These are phyloP conservation scores for Aspergillus felis DNA, from an alignment of 2,329 filamentous ascomycete species.

Conservation along the genomic window DNA sequence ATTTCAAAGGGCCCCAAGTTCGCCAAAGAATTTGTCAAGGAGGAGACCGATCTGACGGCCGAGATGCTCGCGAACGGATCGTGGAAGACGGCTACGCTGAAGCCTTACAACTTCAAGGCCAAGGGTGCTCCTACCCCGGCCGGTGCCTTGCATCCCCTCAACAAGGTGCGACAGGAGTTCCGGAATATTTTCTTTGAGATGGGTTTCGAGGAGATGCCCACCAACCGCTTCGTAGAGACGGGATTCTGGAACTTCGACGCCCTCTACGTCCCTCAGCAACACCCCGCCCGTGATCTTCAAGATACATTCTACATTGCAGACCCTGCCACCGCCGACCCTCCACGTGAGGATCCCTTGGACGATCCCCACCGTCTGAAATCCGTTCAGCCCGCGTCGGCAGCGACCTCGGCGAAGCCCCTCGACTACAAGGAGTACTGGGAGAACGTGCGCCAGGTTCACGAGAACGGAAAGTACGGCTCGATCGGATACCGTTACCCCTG, in stretches of 20 bases:
- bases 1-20: constrained; percentile 84
- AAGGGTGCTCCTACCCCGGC: constrained; percentile 51
- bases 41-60: constrained; percentile 90
- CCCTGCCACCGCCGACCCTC: constrained; percentile 68
- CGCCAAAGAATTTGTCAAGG: constrained; percentile 80
- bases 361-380: constrained; percentile 39
- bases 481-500: constrained; percentile 96
- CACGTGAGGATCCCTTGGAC: constrained; percentile 52
- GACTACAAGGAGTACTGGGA: constrained; percentile 86
- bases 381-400: constrained; percentile 44
- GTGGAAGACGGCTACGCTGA: constrained; percentile 92
- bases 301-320: constrained; percentile 99
- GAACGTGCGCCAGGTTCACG: constrained; percentile 80
- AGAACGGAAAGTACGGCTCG: constrained; percentile 87
- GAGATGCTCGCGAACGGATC: constrained; percentile 84
- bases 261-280: constrained; percentile 95
- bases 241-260: constrained; percentile 99
- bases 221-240: constrained; percentile 87
- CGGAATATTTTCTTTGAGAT: constrained; percentile 98
- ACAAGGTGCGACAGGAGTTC: constrained; percentile 95
- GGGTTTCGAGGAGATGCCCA: constrained; percentile 98
- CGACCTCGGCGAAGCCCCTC: constrained; percentile 44
- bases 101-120: constrained; percentile 74
- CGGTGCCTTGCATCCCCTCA: constrained; percentile 59
- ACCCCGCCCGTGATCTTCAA: constrained; percentile 93